A percentile compares a stretch with the other conserved stretches of the same genome.
phyloP scores from a whole-genome alignment of 257 asterid genomes.

The Forsythia suspensa region DNA sequence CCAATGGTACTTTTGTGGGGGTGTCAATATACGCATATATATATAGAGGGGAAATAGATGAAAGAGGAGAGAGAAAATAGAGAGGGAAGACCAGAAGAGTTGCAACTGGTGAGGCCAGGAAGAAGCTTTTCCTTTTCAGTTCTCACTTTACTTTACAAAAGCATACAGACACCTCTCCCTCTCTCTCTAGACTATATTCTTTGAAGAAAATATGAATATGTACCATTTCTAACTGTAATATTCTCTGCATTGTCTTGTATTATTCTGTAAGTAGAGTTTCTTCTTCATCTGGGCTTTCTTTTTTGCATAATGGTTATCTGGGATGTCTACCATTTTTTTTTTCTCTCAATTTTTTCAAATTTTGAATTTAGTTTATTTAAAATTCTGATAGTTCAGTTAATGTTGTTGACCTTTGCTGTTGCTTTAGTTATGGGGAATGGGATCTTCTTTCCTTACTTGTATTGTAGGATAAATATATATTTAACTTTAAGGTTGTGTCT shows the following conservation, averaged over 20 bases:
- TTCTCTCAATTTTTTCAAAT: not conserved
- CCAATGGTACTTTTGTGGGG: not conserved
- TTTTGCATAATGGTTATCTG: conserved; percentile 8
- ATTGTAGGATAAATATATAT: not conserved
- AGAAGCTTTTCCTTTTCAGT: conserved; percentile 55
- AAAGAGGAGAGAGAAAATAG: not conserved
- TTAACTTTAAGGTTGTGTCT: not conserved
- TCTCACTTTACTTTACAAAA: conserved; percentile 56
- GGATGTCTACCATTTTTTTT: conserved; percentile 9
- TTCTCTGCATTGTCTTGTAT: conserved; percentile 25
- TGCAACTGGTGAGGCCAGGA: conserved; percentile 23
- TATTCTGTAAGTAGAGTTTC: conserved; percentile 31
- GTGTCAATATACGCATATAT: not conserved
- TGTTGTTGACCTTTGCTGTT: not conserved
- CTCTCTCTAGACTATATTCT: conserved; percentile 26
- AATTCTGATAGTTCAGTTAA: not conserved
- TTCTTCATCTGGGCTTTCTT: not conserved
- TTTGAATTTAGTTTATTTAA: not conserved
- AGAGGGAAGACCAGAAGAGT: not conserved
- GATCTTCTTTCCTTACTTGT: conserved; percentile 25
- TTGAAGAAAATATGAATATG: conserved; percentile 33
- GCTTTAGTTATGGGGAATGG: conserved; percentile 22
- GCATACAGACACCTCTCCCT: conserved; percentile 41
- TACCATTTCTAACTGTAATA: conserved; percentile 19
- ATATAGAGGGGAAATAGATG: not conserved